Conservation (phyloP, 345 rosid genomes). For the Psidium guajava region DNA sequence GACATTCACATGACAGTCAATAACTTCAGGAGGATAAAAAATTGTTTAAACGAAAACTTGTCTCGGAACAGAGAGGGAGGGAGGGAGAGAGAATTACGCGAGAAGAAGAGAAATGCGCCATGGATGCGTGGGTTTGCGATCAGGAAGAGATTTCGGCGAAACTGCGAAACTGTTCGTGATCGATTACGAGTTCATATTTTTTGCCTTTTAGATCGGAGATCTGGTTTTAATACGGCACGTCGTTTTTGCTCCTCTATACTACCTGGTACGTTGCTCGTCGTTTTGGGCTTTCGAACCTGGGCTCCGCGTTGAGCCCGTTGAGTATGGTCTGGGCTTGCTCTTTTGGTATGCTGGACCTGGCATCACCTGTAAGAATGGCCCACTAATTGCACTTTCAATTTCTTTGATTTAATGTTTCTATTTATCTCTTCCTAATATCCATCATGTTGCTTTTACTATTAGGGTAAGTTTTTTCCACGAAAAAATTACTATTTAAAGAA, state of each 20-base stretch:
- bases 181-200: neutral
- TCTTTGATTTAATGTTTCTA: neutral
- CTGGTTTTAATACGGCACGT: neutral
- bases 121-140: neutral
- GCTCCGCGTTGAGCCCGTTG: neutral
- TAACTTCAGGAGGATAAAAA: neutral
- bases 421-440: neutral
- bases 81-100: conserved; percentile 3
- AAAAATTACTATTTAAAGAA: too few relatives aligned
- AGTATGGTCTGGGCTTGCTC: neutral
- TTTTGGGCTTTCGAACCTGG: neutral
- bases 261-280: neutral
- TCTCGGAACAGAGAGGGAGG: neutral
- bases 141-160: neutral
- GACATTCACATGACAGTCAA: neutral
- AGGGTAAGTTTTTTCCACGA: too few relatives aligned
- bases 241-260: neutral
- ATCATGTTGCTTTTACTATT: too few relatives aligned
- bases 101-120: conserved; percentile 16
- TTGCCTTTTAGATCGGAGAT: neutral
- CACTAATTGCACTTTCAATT: neutral
- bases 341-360: neutral
- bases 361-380: neutral
- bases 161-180: neutral
- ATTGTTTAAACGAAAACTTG: neutral